phyloP scores from a whole-genome alignment of 2,329 filamentous ascomycete species.

The Dryadomyces quercus-mongolicae region DNA sequence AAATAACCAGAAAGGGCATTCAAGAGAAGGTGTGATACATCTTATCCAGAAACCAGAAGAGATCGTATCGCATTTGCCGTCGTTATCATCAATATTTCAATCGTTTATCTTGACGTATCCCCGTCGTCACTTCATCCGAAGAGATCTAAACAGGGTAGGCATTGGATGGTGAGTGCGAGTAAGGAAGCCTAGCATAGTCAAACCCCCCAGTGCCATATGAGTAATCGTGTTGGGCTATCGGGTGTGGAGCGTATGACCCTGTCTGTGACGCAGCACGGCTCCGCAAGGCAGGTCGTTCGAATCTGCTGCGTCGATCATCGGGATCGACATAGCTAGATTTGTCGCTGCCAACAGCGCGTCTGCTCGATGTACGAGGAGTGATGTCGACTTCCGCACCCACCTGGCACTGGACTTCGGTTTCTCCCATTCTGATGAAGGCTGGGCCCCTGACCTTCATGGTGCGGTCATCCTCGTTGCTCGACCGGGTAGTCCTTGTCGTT shows the following conservation, averaged over 20 bases:
- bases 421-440: slow-evolving; percentile 42
- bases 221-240: slow-evolving; percentile 10
- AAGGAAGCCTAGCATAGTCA: slow-evolving; percentile 4
- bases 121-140: not conserved
- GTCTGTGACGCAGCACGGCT: slow-evolving; percentile 37
- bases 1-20: not conserved
- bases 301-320: slow-evolving; percentile 34
- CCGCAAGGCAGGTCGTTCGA: slow-evolving; percentile 32
- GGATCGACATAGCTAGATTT: slow-evolving; percentile 34
- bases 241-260: slow-evolving; percentile 26
- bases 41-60: not conserved
- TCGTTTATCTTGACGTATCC: not conserved
- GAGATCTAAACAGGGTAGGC: not conserved
- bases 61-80: not conserved
- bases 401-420: slow-evolving; percentile 44
- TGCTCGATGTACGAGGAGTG: slow-evolving; percentile 20
- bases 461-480: slow-evolving; percentile 44
- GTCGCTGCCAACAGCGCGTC: slow-evolving; percentile 27
- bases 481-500: slow-evolving; percentile 48
- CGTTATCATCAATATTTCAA: slow-evolving; percentile 1
- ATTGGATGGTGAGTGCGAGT: not conserved
- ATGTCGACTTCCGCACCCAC: slow-evolving; percentile 51
- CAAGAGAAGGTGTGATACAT: not conserved
- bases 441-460: slow-evolving; percentile 48
- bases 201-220: slow-evolving; percentile 8